phyloP scores from a whole-genome alignment of 176 grass and related monocot genomes.

The sorghum (Sorghum bicolor) region Sorghum_bicolor_NCBIv3 NC_012873.2:64544001-64544500 shows the following conservation, averaged over 20 bases:
- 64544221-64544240: too few species aligned
- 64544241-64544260: too few species aligned
- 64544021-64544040: neutral
- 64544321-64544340: too few species aligned
- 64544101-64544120: neutral
- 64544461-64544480: neutral
- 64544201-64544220: too few species aligned
- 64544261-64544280: too few species aligned
- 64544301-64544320: too few species aligned
- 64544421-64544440: neutral
- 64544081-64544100: neutral
- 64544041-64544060: neutral
- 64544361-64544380: too few species aligned
- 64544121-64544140: neutral
- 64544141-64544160: too few species aligned
- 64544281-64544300: too few species aligned
- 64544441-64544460: neutral
- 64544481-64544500: neutral
- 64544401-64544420: neutral
- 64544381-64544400: constrained; percentile 11
- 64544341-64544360: too few species aligned
- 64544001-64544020: neutral
- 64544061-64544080: constrained; percentile 4
- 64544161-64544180: too few species aligned
- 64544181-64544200: too few species aligned